Evolutionary conservation across 202 grass and related monocot genomes (phyloP).

Genomic region (Elaeis oleifera): DNA sequence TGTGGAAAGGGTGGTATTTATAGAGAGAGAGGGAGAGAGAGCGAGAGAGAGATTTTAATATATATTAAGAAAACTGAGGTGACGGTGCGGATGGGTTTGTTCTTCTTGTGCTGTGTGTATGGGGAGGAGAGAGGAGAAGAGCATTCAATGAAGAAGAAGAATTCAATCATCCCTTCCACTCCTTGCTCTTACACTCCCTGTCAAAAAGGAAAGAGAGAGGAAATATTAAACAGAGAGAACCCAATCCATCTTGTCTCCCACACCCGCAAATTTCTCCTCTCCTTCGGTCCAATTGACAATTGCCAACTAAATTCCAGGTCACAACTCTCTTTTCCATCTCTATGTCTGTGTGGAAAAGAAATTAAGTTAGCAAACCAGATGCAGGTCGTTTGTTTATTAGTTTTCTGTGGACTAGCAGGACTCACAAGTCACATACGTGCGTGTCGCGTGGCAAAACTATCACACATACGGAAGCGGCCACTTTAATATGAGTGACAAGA

Average conservation of each 20-base stretch:
- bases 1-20: no score
- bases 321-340: neutral
- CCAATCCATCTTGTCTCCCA: conserved; percentile 11
- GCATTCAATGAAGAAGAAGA: conserved; percentile 15
- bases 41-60: neutral
- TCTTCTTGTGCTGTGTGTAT: conserved; percentile 26
- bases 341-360: neutral
- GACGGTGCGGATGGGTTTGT: conserved; percentile 35
- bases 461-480: no score
- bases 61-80: conserved; percentile 2
- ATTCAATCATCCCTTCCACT: neutral
- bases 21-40: no score
- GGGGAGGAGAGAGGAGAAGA: conserved; percentile 9
- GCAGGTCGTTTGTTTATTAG: no score
- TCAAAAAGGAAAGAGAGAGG: neutral
- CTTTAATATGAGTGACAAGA: neutral
- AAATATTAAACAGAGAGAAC: neutral
- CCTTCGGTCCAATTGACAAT: neutral
- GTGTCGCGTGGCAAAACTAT: no score
- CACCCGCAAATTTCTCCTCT: neutral
- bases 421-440: no score
- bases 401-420: conserved; percentile 1
- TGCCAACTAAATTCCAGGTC: conserved; percentile 3
- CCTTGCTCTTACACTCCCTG: neutral
- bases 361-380: conserved; percentile 1